A percentile compares a stretch with the other conserved stretches of the same genome.
phyloP scores from a whole-genome alignment of 768 basidiomycete species.

The Lactarius akahatsu region DNA sequence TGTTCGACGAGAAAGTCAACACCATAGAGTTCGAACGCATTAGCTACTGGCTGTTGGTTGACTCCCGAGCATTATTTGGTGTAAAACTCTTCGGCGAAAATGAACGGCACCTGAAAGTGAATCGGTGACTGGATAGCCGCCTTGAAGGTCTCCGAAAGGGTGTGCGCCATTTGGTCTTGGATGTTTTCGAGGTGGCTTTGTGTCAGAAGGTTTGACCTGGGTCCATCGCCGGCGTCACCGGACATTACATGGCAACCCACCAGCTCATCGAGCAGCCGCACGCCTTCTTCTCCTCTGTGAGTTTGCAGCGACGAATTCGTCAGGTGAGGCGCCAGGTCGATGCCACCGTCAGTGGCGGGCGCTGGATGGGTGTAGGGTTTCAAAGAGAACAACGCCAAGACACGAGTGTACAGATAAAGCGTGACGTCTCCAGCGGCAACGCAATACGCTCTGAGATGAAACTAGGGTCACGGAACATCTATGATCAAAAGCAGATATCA shows the following conservation, averaged over 20 bases:
- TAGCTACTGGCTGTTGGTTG: slow-evolving; percentile 67
- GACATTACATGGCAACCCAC: slow-evolving; percentile 59
- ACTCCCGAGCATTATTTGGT: not conserved
- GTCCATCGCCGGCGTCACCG: not conserved
- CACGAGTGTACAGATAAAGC: slow-evolving; percentile 76
- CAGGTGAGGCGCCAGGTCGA: slow-evolving; percentile 72
- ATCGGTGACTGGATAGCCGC: slow-evolving; percentile 81
- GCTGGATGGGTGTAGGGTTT: slow-evolving; percentile 60
- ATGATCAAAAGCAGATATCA: too few species aligned
- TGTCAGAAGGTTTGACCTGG: slow-evolving; percentile 35
- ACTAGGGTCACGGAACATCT: slow-evolving; percentile 46
- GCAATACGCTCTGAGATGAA: slow-evolving; percentile 91
- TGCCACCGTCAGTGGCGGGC: slow-evolving; percentile 28
- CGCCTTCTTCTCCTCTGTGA: slow-evolving; percentile 62
- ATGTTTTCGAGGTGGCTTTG: slow-evolving; percentile 49
- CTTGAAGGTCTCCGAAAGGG: slow-evolving; percentile 78
- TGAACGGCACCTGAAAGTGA: slow-evolving; percentile 71
- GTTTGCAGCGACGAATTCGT: slow-evolving; percentile 91
- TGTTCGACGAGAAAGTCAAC: slow-evolving; percentile 84
- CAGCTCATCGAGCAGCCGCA: slow-evolving; percentile 80
- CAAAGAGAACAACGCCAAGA: slow-evolving; percentile 87
- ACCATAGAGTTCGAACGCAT: slow-evolving; percentile 94
- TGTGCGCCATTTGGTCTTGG: slow-evolving; percentile 57
- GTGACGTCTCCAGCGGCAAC: slow-evolving; percentile 73
- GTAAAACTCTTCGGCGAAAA: not conserved